Percentiles rank a stretch among this genome's conserved stretches.
phyloP scores from a whole-genome alignment of 345 rosid species.

The Aethionema arabicum region DNA sequence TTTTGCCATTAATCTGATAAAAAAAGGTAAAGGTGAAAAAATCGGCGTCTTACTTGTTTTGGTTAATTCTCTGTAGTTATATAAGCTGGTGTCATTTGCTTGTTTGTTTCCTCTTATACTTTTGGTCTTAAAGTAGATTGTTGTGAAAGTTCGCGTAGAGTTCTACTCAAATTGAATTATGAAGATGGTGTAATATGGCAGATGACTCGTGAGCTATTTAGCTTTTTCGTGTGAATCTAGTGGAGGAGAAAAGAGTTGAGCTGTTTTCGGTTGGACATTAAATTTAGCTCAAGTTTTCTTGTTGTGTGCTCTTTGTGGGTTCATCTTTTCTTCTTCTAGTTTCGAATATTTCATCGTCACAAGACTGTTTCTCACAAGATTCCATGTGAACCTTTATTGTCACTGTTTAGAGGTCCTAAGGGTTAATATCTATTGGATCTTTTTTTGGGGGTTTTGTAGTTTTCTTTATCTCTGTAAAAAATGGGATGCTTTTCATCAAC shows the following conservation, averaged over 20 bases:
- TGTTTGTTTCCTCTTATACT: conserved; percentile 32
- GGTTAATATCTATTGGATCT: conserved; percentile 14
- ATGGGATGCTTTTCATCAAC: conserved; percentile 98
- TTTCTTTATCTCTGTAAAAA: conserved; percentile 30
- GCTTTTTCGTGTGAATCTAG: conserved; percentile 44
- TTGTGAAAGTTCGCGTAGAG: conserved; percentile 41
- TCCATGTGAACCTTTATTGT: conserved; percentile 24
- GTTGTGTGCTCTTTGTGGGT: conserved; percentile 33
- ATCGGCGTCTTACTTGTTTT: conserved; percentile 19
- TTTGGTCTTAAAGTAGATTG: conserved; percentile 28
- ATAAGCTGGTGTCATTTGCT: conserved; percentile 22
- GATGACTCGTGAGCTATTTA: conserved; percentile 61
- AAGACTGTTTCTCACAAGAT: conserved; percentile 21
- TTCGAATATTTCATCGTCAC: conserved; percentile 30
- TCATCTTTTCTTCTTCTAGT: conserved; percentile 34
- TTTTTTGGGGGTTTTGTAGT: conserved; percentile 39
- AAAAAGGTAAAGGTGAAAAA: conserved; percentile 39
- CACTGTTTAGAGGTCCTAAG: background rate
- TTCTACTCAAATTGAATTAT: conserved; percentile 38
- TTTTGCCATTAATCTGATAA: conserved; percentile 34
- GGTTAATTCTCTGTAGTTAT: background rate
- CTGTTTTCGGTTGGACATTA: conserved; percentile 65
- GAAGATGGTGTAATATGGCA: conserved; percentile 39
- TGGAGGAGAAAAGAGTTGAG: conserved; percentile 39
- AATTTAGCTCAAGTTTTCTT: conserved; percentile 35